Evolutionary conservation across 805 yeast species (phyloP), one percentile per base, ranked within the genome.

Genomic region (Jamesozyma jinghongensis): DNA sequence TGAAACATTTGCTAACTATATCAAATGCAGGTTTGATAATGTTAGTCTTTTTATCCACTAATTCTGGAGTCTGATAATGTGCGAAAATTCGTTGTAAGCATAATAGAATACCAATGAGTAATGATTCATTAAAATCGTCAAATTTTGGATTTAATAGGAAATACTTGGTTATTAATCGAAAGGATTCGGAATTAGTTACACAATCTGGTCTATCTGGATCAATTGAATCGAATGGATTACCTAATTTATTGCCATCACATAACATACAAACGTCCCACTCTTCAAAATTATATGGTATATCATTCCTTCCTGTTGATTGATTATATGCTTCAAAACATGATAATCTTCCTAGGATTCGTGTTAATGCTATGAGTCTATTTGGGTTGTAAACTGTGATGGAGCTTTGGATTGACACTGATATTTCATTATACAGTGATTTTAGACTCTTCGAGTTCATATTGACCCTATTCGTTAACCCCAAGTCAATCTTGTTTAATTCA

Each of bases 41-140:
- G 19, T 27, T 20, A 4, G 38, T 25, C 18, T 22, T 28, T 10
- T 32, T 33, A 1, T 43, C 43, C 27, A 52, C 51, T 31, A 67
- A 51, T 32, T 49, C 52, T 4, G 78, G 77, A 0, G 81, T 74
- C 38, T 71, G 67, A 50, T 56, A 81, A 33, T 79, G 75, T 3
- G 68, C 53, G 42, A 79, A 74, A 1, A 79, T 52, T 48, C 71
- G 70, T 51, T 64, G 69, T 7, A 81, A 47, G 0, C 76, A 40
- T 1, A 67, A 50, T 4, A 81, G 49, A 12, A 74, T 57, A 8
- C 74, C 66, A 38, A 76, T 70, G 16, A 69, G 46, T 8, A 68
- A 39, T 12, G 63, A 44, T 14, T 49, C 53, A 25, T 56, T 50
- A 17, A 50, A 54, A 36, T 43, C 52, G 37, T 45, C 52, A 36